Conservation (phyloP, 805 yeast genomes). For the Suhomyces kilbournensis region DNA sequence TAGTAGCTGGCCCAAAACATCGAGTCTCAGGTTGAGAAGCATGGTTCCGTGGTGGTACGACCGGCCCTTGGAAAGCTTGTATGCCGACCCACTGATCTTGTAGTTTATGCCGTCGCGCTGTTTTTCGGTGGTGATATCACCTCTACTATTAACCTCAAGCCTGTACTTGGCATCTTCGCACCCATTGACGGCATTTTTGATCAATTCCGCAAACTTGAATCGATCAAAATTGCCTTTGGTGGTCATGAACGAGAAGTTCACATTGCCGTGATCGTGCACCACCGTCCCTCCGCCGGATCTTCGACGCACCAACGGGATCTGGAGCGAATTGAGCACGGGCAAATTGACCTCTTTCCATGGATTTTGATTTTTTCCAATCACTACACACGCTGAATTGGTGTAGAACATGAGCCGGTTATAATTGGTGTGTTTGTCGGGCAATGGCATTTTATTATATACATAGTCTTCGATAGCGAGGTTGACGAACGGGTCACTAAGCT, state of each 20-base stretch:
- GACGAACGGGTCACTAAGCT: conserved; percentile 59
- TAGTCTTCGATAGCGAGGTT: conserved; percentile 83
- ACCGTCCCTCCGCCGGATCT: conserved; percentile 96
- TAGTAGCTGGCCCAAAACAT: conserved; percentile 57
- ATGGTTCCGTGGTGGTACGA: conserved; percentile 96
- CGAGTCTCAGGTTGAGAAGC: conserved; percentile 67
- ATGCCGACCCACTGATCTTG: conserved; percentile 93
- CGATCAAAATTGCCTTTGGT: conserved; percentile 64
- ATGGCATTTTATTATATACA: conserved; percentile 64
- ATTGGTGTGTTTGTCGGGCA: conserved; percentile 15
- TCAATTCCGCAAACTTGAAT: conserved; percentile 47
- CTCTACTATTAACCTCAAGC: conserved; percentile 63
- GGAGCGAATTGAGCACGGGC: conserved; percentile 44
- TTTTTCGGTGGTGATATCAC: conserved; percentile 62
- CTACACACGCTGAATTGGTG: conserved; percentile 80
- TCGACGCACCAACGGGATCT: conserved; percentile 71
- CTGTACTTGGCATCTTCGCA: conserved; percentile 10
- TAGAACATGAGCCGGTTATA: conserved; percentile 67
- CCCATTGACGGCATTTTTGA: conserved; percentile 33
- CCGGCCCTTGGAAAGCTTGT: conserved; percentile 73
- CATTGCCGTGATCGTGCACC: conserved; percentile 88
- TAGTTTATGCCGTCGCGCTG: conserved; percentile 22
- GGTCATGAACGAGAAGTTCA: conserved; percentile 79
- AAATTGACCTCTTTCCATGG: conserved; percentile 86
- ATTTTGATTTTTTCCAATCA: conserved; percentile 92